Conservation (phyloP, 2,329 filamentous ascomycete species). For the Ceratocystis cubensis region DNA sequence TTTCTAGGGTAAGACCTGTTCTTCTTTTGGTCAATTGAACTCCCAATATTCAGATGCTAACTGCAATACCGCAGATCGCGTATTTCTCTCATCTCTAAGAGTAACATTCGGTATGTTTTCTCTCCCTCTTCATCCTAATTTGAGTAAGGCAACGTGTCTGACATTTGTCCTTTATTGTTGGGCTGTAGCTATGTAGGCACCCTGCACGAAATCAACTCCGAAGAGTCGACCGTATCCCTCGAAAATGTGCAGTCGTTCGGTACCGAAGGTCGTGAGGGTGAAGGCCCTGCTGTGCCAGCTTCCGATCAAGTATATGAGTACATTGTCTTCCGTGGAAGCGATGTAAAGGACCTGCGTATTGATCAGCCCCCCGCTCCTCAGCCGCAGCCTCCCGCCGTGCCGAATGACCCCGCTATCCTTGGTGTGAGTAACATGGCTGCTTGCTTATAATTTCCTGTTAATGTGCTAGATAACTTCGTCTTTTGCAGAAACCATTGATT, state of each 20-base stretch:
- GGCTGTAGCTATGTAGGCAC: constrained; percentile 76
- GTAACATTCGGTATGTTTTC: constrained; percentile 73
- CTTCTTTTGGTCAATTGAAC: constrained; percentile 23
- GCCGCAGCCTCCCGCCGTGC: constrained; percentile 59
- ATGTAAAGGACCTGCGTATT: constrained; percentile 95
- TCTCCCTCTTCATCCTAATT: constrained; percentile 8
- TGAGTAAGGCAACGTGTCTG: constrained; percentile 11
- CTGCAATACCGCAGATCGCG: constrained; percentile 50
- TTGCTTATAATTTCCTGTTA: background rate
- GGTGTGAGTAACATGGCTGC: constrained; percentile 59
- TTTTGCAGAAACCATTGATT: background rate
- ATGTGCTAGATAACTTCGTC: background rate
- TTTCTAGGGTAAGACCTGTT: constrained; percentile 42
- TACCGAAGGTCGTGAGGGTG: constrained; percentile 76
- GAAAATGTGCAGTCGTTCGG: constrained; percentile 93
- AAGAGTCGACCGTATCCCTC: constrained; percentile 89
- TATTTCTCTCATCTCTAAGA: constrained; percentile 95
- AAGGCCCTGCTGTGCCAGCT: constrained; percentile 57
- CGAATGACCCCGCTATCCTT: constrained; percentile 91
- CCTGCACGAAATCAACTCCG: constrained; percentile 95
- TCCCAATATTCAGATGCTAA: constrained; percentile 26
- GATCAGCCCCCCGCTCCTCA: constrained; percentile 70
- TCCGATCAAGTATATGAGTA: constrained; percentile 92
- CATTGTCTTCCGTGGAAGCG: constrained; percentile 94
- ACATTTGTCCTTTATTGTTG: constrained; percentile 25